These are phyloP conservation scores for Wickerhamomyces xylosicus DNA, from an alignment of 805 yeast genomes.

Conservation along the genomic window DNA sequence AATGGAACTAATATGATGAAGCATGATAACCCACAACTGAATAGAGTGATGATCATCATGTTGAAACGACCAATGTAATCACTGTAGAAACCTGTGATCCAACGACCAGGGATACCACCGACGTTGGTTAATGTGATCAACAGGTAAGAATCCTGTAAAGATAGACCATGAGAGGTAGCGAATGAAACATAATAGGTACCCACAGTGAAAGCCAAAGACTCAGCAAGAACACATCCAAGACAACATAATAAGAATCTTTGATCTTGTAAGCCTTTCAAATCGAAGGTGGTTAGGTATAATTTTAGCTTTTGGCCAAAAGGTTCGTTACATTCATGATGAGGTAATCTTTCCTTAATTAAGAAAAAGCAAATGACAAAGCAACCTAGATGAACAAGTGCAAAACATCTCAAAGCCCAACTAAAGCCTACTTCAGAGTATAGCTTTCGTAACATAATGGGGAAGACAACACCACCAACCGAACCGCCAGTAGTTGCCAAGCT, in stretches of 20 bases:
- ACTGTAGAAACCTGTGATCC: conserved; percentile 23
- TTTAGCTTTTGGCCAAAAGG: conserved; percentile 11
- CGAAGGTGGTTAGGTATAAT: conserved; percentile 18
- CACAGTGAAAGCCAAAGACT: conserved; percentile 31
- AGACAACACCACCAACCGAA: conserved; percentile 40
- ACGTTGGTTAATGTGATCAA: conserved; percentile 31
- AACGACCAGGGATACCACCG: conserved; percentile 24
- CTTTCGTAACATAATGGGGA: conserved; percentile 40
- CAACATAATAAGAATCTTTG: conserved; percentile 29
- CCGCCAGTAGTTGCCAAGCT: conserved; percentile 41
- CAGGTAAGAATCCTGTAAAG: conserved; percentile 25
- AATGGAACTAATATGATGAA: conserved; percentile 28
- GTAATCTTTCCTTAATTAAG: conserved; percentile 30
- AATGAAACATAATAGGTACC: conserved; percentile 42
- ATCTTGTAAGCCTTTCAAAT: conserved; percentile 30
- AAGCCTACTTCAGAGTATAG: conserved; percentile 37
- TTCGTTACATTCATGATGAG: not conserved
- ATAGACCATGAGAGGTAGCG: conserved; percentile 14
- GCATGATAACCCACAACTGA: conserved; percentile 24
- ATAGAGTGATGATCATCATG: conserved; percentile 26
- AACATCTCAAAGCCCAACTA: conserved; percentile 43
- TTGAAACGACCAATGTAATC: conserved; percentile 37
- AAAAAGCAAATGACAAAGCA: conserved; percentile 23
- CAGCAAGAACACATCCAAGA: conserved; percentile 34
- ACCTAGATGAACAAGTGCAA: conserved; percentile 33